Base-by-base conservation (phyloP, 2,329 filamentous ascomycete species). In the Colletotrichum sansevieriae region DNA sequence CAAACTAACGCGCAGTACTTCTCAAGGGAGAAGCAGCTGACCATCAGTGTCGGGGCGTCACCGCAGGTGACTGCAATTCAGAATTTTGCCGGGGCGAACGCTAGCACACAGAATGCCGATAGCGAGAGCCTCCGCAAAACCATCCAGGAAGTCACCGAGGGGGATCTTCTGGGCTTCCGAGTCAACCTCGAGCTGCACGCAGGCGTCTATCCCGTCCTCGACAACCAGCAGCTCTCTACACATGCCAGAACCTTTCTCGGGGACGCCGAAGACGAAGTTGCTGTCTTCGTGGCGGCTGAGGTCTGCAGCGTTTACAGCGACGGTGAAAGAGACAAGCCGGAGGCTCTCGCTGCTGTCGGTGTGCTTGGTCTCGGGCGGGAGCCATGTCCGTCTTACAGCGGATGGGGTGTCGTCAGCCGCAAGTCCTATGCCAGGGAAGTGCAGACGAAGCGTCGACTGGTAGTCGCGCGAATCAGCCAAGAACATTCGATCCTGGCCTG, bases 151-250 rank as follows among this genome's bases (percentile, higher is more conserved):
- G 58, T 66, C 20, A 25, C 52, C 10, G 18, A 57, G 3, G 65
- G 41, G 3, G 20, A 33, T 0, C 39, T 35, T 2, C 22, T n/a
- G 5, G 54, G 39, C 0, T 54, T 77, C 0, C 43, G 64, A 0
- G 74, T 74, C 0, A 73, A 47, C 0, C 71, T 91, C 0, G 89
- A 91, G 71, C 76, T 91, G 1, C 90, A 92, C 71, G 89, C 90
- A 0, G 90, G 90, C 0, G 88, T 90, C 1, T 92, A 91, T 72
- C 85, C 89, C 0, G 75, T 90, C 5, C 81, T 91, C 5, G 90
- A 91, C 72, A 83, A 91, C 73, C 90, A 92, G 72, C 90, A 92
- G 73, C 75, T 91, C 0, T 85, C 88, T 0, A 90, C 90, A 0
- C 80, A 85, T 11, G 85, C 43, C 72, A 81, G 39, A 63, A 76